phyloP scores from a whole-genome alignment of 257 asterid genomes.

The Capsicum chinense region DNA sequence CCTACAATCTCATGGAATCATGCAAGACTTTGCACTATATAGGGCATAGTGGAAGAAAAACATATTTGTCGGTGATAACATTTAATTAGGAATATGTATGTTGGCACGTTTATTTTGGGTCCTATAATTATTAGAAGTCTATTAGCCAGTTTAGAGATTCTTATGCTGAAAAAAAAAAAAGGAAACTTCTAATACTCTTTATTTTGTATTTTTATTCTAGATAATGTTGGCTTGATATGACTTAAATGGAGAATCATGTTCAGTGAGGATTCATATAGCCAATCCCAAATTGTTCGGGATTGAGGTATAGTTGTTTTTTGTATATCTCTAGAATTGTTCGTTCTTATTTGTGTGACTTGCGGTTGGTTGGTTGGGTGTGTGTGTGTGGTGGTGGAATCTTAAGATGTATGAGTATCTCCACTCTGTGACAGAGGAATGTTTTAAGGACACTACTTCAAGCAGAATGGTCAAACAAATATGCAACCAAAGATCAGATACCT shows the following conservation, averaged over 20 bases:
- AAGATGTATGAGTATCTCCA: neutral
- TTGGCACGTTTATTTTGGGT: neutral
- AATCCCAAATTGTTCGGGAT: neutral
- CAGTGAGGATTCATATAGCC: neutral
- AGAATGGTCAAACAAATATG: constrained; percentile 4
- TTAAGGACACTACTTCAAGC: neutral
- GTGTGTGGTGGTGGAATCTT: neutral
- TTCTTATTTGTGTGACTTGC: neutral
- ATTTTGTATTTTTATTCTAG: neutral
- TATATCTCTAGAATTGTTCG: neutral
- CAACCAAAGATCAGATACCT: constrained; percentile 53
- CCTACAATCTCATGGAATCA: neutral
- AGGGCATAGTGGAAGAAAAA: constrained; percentile 12
- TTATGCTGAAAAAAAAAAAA: neutral
- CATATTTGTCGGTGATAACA: neutral
- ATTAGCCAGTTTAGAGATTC: neutral
- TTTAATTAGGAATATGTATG: neutral
- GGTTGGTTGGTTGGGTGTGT: no score
- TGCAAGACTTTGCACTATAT: neutral
- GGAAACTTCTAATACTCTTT: neutral
- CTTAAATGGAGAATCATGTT: neutral
- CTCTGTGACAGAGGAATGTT: neutral
- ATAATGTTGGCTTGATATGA: constrained; percentile 2
- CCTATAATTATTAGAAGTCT: neutral
- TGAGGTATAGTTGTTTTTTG: neutral